Base-by-base conservation (phyloP, 2,329 filamentous ascomycete species). In the Setomelanomma holmii region DNA sequence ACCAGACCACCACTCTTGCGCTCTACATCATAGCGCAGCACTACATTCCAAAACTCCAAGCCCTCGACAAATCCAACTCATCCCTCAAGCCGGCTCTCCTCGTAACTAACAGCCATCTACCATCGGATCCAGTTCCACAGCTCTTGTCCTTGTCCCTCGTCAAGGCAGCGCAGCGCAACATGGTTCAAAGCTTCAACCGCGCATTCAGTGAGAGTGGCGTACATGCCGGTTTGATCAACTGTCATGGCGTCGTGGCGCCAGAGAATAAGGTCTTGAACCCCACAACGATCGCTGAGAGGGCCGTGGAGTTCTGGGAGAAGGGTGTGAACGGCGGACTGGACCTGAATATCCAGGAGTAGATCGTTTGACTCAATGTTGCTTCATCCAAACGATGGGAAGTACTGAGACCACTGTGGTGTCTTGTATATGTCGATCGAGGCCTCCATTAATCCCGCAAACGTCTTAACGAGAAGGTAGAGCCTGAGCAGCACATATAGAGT, bases 101-200 rank as follows among this genome's bases (percentile, higher is more conserved):
- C 21, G 79, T 83, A 8, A 83, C 80, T 0, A 80, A 74, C 66
- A 79, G 78, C 20, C 65, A 75, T 39, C 73, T 84, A 11, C 81
- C 79, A 17, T 75, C 76, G 52, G 69, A 79, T 21, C 82, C 82
- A 0, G 61, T 78, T 1, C 78, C 80, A 3, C 66, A 76, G 20
- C 67, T 82, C 0, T 79, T 84, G 17, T 79, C 78, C 0, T 68
- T 84, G 5, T 81, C 79, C 2, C 69, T 83, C 46, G 75, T 75
- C 39, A 84, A 84, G 60, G 78, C 81, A 1, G 76, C 81, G 0
- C 82, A 85, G 70, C 68, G 78, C 16, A 83, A 80, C 36, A 64
- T 84, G 60, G 73, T 82, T 8, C 67, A 79, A 50, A 79, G 73
- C 14, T 66, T 84, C 56, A 60, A 71, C 19, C 68, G 71, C 48